Conservation (phyloP, 208 protist genomes). For the Sergeia podlipaevii region DNA sequence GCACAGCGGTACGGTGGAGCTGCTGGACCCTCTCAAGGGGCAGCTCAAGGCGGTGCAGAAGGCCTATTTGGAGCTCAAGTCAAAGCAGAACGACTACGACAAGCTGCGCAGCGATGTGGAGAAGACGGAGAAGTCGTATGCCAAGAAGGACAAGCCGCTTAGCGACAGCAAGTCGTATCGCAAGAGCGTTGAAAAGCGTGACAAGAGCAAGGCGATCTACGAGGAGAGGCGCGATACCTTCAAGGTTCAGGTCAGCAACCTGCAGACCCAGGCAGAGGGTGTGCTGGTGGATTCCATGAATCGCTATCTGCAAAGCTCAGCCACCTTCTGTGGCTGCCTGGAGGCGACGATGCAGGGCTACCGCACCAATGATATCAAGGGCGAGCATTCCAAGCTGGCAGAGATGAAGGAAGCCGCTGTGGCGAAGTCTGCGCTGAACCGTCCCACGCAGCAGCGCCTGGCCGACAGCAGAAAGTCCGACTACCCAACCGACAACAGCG, state of each 20-base stretch:
- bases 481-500: background rate
- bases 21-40: constrained; percentile 17
- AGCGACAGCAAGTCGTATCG: constrained; percentile 36
- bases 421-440: constrained; percentile 17
- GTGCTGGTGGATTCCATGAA: constrained; percentile 34
- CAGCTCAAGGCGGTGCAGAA: constrained; percentile 42
- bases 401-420: constrained; percentile 24
- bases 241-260: constrained; percentile 13
- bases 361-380: constrained; percentile 24
- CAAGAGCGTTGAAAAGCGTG: constrained; percentile 37
- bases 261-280: constrained; percentile 19
- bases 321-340: constrained; percentile 44
- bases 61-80: constrained; percentile 23
- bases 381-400: constrained; percentile 19
- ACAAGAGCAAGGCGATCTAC: constrained; percentile 34
- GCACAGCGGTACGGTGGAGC: constrained; percentile 20
- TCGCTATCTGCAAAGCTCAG: constrained; percentile 45
- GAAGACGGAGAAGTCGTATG: constrained; percentile 55
- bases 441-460: background rate
- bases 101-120: constrained; percentile 34
- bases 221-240: constrained; percentile 27
- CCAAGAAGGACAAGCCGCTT: constrained; percentile 71
- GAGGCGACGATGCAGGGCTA: constrained; percentile 42
- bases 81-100: constrained; percentile 51
- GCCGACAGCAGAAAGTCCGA: background rate